Percentiles rank a stretch among this genome's conserved stretches.
Conservation (phyloP, 257 asterid genomes). For the Cynanchum wilfordii region DNA sequence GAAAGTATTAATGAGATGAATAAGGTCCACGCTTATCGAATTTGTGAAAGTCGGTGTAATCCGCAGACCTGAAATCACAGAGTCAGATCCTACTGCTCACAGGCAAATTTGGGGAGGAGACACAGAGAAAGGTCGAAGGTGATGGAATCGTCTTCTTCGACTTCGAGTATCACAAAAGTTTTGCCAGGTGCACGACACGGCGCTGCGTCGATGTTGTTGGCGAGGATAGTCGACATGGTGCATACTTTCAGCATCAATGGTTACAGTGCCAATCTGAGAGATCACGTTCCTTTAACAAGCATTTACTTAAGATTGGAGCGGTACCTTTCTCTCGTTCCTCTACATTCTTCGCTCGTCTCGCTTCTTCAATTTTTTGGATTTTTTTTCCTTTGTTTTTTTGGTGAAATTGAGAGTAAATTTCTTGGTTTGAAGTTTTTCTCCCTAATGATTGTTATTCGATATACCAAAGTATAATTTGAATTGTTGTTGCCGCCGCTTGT, state of each 20-base stretch:
- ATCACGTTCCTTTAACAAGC: not conserved
- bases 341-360: not conserved
- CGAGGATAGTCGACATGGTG: not conserved
- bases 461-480: not conserved
- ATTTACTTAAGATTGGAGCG: constrained; percentile 15
- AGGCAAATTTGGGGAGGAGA: not conserved
- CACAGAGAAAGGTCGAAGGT: not conserved
- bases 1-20: not conserved
- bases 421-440: not conserved
- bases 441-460: not conserved
- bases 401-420: not conserved
- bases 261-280: not conserved
- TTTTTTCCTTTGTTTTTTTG: not conserved
- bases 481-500: not conserved
- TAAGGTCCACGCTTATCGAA: not conserved
- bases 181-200: not conserved
- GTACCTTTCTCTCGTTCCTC: not conserved
- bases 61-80: not conserved
- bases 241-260: not conserved
- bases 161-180: not conserved
- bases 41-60: too few relatives aligned
- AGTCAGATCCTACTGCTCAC: not conserved
- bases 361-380: too few relatives aligned
- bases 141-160: not conserved
- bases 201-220: not conserved